Conservation (phyloP, 495 filamentous ascomycete species). For the Apiosordaria backusii region DNA sequence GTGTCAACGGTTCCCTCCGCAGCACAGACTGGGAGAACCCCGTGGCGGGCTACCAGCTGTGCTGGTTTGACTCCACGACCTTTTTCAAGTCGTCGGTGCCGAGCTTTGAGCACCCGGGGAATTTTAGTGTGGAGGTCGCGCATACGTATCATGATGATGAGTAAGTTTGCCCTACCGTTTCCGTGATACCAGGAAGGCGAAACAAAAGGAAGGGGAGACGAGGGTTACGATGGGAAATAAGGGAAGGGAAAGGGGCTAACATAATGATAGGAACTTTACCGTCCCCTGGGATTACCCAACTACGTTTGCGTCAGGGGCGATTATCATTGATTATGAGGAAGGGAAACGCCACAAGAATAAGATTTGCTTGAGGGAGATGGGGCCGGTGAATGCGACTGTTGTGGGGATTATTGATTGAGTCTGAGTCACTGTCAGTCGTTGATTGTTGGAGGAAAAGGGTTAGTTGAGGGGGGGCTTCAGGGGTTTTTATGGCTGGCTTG, state of each 20-base stretch:
- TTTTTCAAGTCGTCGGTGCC: slow-evolving; percentile 29
- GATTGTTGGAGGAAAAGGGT: no score
- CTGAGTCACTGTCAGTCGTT: neutral
- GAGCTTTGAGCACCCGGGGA: slow-evolving; percentile 25
- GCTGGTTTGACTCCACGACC: slow-evolving; percentile 18
- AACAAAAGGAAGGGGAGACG: neutral
- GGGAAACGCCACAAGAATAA: slow-evolving; percentile 4
- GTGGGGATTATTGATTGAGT: slow-evolving; percentile 16
- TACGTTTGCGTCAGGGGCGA: slow-evolving; percentile 16
- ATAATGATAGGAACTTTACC: slow-evolving; percentile 27
- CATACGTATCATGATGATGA: slow-evolving; percentile 32
- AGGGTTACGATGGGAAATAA: no score
- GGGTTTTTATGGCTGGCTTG: no score
- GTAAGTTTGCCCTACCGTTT: slow-evolving; percentile 17
- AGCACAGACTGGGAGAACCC: slow-evolving; percentile 22
- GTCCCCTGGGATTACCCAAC: slow-evolving; percentile 24
- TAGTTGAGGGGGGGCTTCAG: no score
- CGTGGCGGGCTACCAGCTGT: slow-evolving; percentile 20
- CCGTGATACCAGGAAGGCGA: neutral
- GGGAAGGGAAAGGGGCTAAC: neutral
- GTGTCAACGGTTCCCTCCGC: slow-evolving; percentile 14
- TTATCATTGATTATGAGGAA: slow-evolving; percentile 9
- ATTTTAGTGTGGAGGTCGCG: slow-evolving; percentile 31
- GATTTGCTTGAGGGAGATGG: slow-evolving; percentile 12
- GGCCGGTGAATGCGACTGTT: slow-evolving; percentile 19